Base-by-base conservation (phyloP, 345 rosid genomes). In the Acer saccharum region DNA sequence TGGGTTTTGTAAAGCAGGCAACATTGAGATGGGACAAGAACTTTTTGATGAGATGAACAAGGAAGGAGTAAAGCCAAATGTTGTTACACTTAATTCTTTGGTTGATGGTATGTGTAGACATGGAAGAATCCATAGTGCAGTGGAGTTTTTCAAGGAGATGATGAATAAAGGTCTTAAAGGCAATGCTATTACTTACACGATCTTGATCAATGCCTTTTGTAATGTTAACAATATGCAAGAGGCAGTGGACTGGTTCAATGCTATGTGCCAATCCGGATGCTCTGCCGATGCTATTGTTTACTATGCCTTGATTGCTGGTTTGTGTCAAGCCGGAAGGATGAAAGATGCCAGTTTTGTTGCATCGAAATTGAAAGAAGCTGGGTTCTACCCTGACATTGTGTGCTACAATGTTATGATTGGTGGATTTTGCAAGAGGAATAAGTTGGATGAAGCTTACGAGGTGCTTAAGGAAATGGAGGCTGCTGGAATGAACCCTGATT, bases 41-140 rank as follows among this genome's bases (percentile, higher is more conserved):
- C 80, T 88, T 73, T 88, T 91, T 65, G 78, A 88, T 76, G 84
- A 78, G 85, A 93, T 93, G 99, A 79, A 82, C 35, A 80, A 83
- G 13, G 90, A 83, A 6, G 86, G 85, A 72, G 71, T 89, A 62
- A 55, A 73, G 10, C 93, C 94, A 3, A 84, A 88, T 76, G 89
- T 76, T 41, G 74, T 87, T 60, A 91, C 97, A 55, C 72, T 93
- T 64, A 90, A 88, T 81, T 85, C 83, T 65, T 64, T 96, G 77
- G 64, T 96, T 27, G 85, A 82, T 81, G 97, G 97, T 8, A 86
- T 96, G 95, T 96, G 95, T 81, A 87, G 79, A 77, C 77, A 83
- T 79, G 90, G 93, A 65, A 88, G 89, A 82, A 81, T 86, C 65
- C 85, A 75, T 82, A 79, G 78, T 27, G 97, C 97, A 0, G 73